Evolutionary conservation across 345 rosid genomes (phyloP).

Genomic region (Boechera stricta): DNA sequence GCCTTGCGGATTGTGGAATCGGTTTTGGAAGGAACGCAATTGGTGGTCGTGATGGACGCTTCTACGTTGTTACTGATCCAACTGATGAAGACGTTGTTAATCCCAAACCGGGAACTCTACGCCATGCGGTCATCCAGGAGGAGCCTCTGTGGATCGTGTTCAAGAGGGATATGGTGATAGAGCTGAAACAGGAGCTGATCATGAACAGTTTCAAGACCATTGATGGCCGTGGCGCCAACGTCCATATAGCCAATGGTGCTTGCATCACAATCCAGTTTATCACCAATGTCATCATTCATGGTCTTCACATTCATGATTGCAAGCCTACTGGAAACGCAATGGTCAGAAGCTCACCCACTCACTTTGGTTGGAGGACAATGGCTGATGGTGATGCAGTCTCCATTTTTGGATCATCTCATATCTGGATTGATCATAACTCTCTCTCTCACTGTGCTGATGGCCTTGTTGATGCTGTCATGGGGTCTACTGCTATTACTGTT

Average conservation of each 20-base stretch:
- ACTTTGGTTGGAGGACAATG: conserved; percentile 92
- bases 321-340: conserved; percentile 96
- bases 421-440: conserved; percentile 94
- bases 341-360: conserved; percentile 86
- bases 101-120: conserved; percentile 88
- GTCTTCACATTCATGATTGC: conserved; percentile 92
- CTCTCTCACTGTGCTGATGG: conserved; percentile 96
- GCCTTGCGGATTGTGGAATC: conserved; percentile 87
- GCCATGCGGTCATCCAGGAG: conserved; percentile 92
- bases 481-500: conserved; percentile 88
- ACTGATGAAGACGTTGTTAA: conserved; percentile 78
- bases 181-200: conserved; percentile 79
- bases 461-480: conserved; percentile 95
- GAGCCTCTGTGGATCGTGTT: conserved; percentile 92
- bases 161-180: conserved; percentile 89
- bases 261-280: conserved; percentile 85
- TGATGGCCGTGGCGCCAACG: conserved; percentile 85
- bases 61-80: conserved; percentile 80
- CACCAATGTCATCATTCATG: conserved; percentile 88
- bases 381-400: conserved; percentile 92
- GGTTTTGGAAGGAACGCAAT: conserved; percentile 92
- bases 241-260: conserved; percentile 93
- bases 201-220: conserved; percentile 95
- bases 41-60: conserved; percentile 91
- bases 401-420: conserved; percentile 85